phyloP scores from a whole-genome alignment of 2,329 filamentous ascomycete species.

The Ophioceras dolichostomum region DNA sequence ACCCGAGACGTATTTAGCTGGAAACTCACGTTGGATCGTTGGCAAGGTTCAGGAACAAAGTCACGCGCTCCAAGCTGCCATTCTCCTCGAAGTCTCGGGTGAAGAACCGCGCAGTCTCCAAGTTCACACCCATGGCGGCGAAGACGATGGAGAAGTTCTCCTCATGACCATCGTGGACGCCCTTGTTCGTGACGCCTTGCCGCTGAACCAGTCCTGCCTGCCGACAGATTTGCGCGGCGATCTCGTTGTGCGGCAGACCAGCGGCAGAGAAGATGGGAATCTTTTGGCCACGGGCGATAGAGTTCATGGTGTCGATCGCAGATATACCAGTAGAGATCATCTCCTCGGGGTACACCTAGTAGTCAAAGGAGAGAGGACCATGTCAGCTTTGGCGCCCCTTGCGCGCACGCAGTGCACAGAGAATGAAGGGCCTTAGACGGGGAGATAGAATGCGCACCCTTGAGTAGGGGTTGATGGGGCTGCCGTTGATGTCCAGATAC shows the following conservation, averaged over 20 bases:
- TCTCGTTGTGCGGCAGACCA: constrained; percentile 98
- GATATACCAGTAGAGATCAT: constrained; percentile 99
- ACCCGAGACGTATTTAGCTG: too few relatives aligned
- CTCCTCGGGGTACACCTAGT: constrained; percentile 94
- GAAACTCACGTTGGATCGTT: constrained; percentile 85
- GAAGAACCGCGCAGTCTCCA: constrained; percentile 98
- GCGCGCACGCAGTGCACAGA: too few relatives aligned
- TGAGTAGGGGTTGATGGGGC: constrained; percentile 95
- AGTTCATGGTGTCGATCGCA: constrained; percentile 97
- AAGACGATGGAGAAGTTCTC: constrained; percentile 99
- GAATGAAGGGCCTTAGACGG: too few relatives aligned
- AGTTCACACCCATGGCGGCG: constrained; percentile 99
- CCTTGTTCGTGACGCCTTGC: constrained; percentile 75
- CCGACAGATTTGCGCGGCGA: constrained; percentile 96
- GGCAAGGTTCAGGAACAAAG: constrained; percentile 96
- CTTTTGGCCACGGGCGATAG: constrained; percentile 96
- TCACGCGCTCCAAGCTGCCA: constrained; percentile 93
- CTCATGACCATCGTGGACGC: constrained; percentile 89
- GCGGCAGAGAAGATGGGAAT: constrained; percentile 98
- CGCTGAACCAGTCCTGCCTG: constrained; percentile 84
- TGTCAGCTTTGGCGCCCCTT: too few relatives aligned
- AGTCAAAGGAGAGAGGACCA: too few relatives aligned
- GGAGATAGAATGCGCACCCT: too few relatives aligned
- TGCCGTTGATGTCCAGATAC: constrained; percentile 98
- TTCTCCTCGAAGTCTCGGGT: constrained; percentile 98